Evolutionary conservation across 768 basidiomycete genomes (phyloP).

Genomic region (Leccinum rimulosum): DNA sequence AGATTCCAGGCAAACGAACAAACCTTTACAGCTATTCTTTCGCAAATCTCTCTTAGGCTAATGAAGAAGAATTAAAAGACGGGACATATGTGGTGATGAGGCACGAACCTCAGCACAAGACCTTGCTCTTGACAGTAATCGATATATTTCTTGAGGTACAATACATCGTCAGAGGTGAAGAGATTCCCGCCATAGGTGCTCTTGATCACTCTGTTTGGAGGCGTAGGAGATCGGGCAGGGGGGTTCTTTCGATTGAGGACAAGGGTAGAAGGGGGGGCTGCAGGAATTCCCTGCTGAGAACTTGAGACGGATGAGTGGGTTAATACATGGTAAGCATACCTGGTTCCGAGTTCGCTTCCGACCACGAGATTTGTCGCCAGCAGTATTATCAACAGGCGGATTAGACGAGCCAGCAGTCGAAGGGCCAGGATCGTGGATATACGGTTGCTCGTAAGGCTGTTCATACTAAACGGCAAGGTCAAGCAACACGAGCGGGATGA

Average conservation of each 20-base stretch:
- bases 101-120: constrained; percentile 65
- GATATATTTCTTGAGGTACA: constrained; percentile 84
- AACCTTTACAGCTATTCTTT: constrained; percentile 81
- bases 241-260: constrained; percentile 65
- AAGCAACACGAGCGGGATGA: constrained; percentile 1
- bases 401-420: constrained; percentile 43
- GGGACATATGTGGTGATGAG: constrained; percentile 26
- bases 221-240: constrained; percentile 77
- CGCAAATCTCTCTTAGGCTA: constrained; percentile 77
- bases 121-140: constrained; percentile 90
- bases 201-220: constrained; percentile 79
- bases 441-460: constrained; percentile 58
- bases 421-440: constrained; percentile 52
- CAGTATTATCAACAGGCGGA: constrained; percentile 18
- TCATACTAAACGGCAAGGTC: constrained; percentile 44
- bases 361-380: constrained; percentile 53
- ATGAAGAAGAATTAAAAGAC: not conserved
- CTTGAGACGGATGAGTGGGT: constrained; percentile 1
- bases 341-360: constrained; percentile 67
- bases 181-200: constrained; percentile 88
- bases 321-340: constrained; percentile 32
- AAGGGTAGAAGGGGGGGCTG: constrained; percentile 61
- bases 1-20: constrained; percentile 9
- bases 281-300: constrained; percentile 50
- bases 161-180: constrained; percentile 80